These are phyloP conservation scores for Pelargonium australe DNA, from an alignment of 441 rosid genomes.

Conservation along the genomic window DNA sequence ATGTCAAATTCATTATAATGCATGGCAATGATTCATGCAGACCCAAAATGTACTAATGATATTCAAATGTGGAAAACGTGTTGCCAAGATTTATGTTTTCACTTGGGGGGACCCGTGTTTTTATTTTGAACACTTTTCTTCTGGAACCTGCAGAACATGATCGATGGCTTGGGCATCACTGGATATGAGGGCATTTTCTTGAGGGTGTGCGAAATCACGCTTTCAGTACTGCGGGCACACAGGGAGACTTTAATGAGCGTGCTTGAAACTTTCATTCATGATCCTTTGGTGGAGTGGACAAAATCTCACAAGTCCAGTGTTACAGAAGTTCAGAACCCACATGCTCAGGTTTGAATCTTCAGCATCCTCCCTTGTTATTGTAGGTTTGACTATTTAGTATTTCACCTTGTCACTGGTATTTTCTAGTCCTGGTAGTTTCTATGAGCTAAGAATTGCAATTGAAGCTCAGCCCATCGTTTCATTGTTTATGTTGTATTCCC, in stretches of 20 bases:
- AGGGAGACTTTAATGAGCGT: conserved; percentile 97
- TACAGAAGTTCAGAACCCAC: conserved; percentile 97
- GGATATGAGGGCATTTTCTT: conserved; percentile 93
- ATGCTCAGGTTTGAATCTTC: conserved; percentile 71
- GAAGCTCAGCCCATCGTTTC: too few species aligned
- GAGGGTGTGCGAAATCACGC: conserved; percentile 86
- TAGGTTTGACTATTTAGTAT: neutral
- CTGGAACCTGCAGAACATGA: conserved; percentile 71
- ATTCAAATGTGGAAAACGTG: neutral
- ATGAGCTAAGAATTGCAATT: conserved; percentile 4
- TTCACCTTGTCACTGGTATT: too few species aligned
- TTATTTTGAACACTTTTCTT: conserved; percentile 12
- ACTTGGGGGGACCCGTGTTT: conserved; percentile 1
- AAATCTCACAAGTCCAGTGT: conserved; percentile 96
- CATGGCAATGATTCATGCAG: neutral
- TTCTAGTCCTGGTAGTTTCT: too few species aligned
- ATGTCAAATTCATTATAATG: too few species aligned
- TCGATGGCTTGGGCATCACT: conserved; percentile 97
- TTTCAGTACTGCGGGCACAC: conserved; percentile 80
- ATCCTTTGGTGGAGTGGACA: conserved; percentile 99
- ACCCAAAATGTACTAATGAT: neutral
- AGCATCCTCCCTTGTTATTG: conserved; percentile 9
- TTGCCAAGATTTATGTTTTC: neutral
- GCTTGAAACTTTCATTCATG: conserved; percentile 96
- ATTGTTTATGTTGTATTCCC: too few species aligned